Evolutionary conservation across 371 early-diverging fungal species (phyloP).

Genomic region (Globomyces sp.): DNA sequence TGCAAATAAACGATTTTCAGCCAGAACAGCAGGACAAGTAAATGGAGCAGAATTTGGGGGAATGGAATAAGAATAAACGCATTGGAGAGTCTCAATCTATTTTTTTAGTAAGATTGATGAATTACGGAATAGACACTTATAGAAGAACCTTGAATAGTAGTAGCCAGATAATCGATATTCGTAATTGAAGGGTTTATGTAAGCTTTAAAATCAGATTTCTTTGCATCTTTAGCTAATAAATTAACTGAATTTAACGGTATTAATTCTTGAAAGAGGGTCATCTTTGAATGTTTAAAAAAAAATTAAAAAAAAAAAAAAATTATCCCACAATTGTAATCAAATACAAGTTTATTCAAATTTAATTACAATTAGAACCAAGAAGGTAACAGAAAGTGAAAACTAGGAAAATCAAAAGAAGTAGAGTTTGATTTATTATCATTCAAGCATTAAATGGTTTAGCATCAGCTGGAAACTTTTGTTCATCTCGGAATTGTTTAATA

Average conservation of each 20-base stretch:
- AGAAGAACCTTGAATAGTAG: conserved; percentile 6
- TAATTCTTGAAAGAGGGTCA: background rate
- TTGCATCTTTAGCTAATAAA: conserved; percentile 6
- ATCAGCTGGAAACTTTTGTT: too few relatives aligned
- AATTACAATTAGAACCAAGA: too few relatives aligned
- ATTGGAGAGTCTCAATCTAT: conserved; percentile 4
- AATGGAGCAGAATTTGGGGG: background rate
- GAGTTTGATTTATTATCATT: too few relatives aligned
- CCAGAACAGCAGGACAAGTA: background rate
- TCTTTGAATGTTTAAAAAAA: too few relatives aligned
- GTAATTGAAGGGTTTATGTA: background rate
- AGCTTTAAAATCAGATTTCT: conserved; percentile 3
- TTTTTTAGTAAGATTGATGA: background rate
- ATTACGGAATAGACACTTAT: conserved; percentile 4
- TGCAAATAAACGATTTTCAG: conserved; percentile 3
- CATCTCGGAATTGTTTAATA: too few relatives aligned
- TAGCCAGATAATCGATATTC: background rate
- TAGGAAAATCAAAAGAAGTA: too few relatives aligned
- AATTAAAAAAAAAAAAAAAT: too few relatives aligned
- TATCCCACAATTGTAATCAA: too few relatives aligned
- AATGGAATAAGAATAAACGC: conserved; percentile 10
- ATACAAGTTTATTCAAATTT: too few relatives aligned
- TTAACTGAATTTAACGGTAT: conserved; percentile 10
- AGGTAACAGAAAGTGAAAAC: too few relatives aligned
- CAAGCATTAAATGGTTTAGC: too few relatives aligned